Base-by-base conservation (phyloP, 2,329 filamentous ascomycete species). In the Chalara sp. region DNA sequence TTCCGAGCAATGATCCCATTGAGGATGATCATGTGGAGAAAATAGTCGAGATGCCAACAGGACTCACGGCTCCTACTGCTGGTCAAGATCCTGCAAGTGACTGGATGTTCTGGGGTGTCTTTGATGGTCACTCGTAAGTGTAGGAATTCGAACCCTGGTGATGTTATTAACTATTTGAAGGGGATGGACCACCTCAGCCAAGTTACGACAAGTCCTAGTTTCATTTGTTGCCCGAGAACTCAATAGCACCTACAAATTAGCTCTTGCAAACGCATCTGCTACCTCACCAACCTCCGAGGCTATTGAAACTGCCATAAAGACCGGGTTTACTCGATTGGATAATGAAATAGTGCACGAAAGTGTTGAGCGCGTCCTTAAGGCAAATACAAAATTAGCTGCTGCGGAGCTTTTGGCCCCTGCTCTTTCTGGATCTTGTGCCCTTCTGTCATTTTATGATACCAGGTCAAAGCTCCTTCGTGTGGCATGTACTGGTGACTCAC, bases 91-190 rank as follows among this genome's bases (percentile, higher is more conserved):
- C 75, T 13, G 82, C 76, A 53, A 88, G 80, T 55, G 95, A 99
- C 69, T 99, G 93, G 93, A 97, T 97, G 90, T 99, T 99, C 68
- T 99, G 95, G 93, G 93, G 91, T 52, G 91, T 99, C 13, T 99
- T 97, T 68, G 93, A 99, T 65, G 93, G 93, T 0, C 93, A 99
- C 70, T 89, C 88, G 89, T 92, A 73, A 69, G 80, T 78, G 54
- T 47, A 8, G 33, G 7, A n/a, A 40, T 6, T 31, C 6, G 41
- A 42, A 32, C 8, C 11, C 5, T 2, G 37, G 37, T 12, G 8
- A 53, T 44, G 39, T 52, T 30, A 30, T 57, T 66, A 56, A 61
- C 55, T 55, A 60, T 51, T 11, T 59, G 51, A 60, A 95, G 89
- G 44, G 93, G 93, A 60, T 99, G 93, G 93, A 96, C 93, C 5